Evolutionary conservation across 2,329 filamentous ascomycete genomes (phyloP).

Genomic region (Colletotrichum nymphaeae): DNA sequence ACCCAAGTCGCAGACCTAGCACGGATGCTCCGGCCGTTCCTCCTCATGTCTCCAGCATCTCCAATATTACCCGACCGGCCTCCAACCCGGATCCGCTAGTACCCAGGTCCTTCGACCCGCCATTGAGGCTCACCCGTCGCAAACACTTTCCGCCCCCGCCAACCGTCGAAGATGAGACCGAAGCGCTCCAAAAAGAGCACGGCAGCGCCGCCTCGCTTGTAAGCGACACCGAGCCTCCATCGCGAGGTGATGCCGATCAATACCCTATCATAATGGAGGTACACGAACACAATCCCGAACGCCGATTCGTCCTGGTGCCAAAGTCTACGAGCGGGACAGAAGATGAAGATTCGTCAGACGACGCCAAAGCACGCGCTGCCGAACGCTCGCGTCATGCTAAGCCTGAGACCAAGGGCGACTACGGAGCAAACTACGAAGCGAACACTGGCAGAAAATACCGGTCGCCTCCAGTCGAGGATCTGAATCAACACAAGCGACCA

Average conservation of each 20-base stretch:
- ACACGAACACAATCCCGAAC: conserved; percentile 69
- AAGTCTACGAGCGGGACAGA: conserved; percentile 39
- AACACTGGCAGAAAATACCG: conserved; percentile 57
- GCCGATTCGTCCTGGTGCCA: conserved; percentile 71
- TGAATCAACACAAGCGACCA: conserved; percentile 34
- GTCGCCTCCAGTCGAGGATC: conserved; percentile 41
- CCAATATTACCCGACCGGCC: conserved; percentile 14
- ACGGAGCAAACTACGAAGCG: conserved; percentile 58
- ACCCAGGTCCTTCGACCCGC: conserved; percentile 36
- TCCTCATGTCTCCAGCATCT: conserved; percentile 19
- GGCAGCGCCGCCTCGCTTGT: conserved; percentile 45
- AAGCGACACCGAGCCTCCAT: conserved; percentile 65
- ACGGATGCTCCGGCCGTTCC: conserved; percentile 29
- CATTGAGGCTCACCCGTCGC: conserved; percentile 27
- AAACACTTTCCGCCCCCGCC: conserved; percentile 68
- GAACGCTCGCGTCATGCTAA: conserved; percentile 30
- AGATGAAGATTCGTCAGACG: conserved; percentile 38
- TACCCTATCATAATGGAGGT: conserved; percentile 74
- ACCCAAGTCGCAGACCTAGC: conserved; percentile 18
- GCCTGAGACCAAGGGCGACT: conserved; percentile 39
- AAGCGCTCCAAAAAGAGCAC: conserved; percentile 71
- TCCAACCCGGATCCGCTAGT: conserved; percentile 16
- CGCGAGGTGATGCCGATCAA: conserved; percentile 76
- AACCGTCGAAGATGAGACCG: conserved; percentile 76
- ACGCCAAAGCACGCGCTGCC: conserved; percentile 38